Percentiles rank a stretch among this genome's conserved stretches.
Evolutionary conservation across 2,329 filamentous ascomycete species (phyloP).

Genomic region (Didymella arachidicola): DNA sequence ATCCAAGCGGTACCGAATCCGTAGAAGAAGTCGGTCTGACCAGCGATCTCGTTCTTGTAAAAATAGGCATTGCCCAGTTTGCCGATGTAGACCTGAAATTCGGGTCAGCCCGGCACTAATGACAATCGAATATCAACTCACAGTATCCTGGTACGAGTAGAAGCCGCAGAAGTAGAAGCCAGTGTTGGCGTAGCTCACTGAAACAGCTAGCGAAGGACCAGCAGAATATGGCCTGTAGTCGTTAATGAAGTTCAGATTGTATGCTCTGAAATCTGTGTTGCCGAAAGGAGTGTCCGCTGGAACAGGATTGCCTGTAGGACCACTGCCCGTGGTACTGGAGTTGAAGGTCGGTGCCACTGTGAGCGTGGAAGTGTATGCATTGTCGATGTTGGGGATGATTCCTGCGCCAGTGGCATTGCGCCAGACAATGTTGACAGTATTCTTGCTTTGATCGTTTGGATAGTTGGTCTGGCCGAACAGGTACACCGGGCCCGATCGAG

Average conservation of each 20-base stretch:
- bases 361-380: constrained; percentile 68
- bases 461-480: constrained; percentile 66
- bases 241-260: constrained; percentile 73
- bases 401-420: constrained; percentile 62
- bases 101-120: neutral
- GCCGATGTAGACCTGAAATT: constrained; percentile 60
- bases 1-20: constrained; percentile 72
- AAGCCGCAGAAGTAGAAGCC: constrained; percentile 73
- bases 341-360: constrained; percentile 71
- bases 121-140: constrained; percentile 36
- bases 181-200: constrained; percentile 68
- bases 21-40: constrained; percentile 73
- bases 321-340: constrained; percentile 67
- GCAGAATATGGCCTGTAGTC: constrained; percentile 61
- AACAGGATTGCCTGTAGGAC: constrained; percentile 68
- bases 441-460: constrained; percentile 57
- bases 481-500: constrained; percentile 66
- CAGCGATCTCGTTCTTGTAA: constrained; percentile 66
- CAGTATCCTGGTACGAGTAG: constrained; percentile 73
- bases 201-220: constrained; percentile 67
- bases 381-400: constrained; percentile 59
- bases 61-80: constrained; percentile 73
- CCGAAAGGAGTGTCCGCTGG: constrained; percentile 69
- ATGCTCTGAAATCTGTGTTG: constrained; percentile 68
- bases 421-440: constrained; percentile 66